Percentiles rank a stretch among this genome's conserved stretches.
Conservation (phyloP, 331 rosid genomes). For the Rosa hybrid region DNA sequence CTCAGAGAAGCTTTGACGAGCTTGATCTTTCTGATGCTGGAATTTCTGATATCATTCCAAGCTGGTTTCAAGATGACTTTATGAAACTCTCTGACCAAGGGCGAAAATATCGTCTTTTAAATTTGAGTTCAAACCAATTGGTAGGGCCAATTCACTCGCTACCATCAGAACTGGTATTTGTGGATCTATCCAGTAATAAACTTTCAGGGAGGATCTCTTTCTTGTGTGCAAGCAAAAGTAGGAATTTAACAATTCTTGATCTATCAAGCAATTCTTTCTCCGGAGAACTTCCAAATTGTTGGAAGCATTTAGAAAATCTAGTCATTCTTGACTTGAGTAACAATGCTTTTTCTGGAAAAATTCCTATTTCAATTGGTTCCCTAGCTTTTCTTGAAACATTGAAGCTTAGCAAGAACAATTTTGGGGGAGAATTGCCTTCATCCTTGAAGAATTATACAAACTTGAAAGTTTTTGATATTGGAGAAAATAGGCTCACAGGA, state of each 20-base stretch:
- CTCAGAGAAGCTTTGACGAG: not conserved
- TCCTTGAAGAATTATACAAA: not conserved
- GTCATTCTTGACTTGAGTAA: not conserved
- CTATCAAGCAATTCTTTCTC: not conserved
- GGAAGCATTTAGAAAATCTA: not conserved
- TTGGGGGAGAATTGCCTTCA: not conserved
- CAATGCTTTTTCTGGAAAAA: not conserved
- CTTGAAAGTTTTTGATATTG: not conserved
- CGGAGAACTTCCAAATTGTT: not conserved
- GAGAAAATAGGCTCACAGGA: not conserved
- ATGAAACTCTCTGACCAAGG: not conserved
- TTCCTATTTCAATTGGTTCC: not conserved
- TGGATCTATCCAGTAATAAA: not conserved
- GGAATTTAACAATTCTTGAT: not conserved
- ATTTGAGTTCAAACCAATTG: not conserved
- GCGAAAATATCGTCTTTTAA: too few species aligned
- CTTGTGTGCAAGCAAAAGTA: not conserved
- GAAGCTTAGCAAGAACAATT: not conserved
- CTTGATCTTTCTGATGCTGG: not conserved
- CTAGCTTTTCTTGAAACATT: not conserved
- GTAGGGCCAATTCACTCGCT: not conserved
- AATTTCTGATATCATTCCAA: not conserved
- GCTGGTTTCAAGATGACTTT: not conserved
- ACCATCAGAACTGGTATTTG: not conserved
- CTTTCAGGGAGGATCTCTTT: not conserved